Base-by-base conservation (phyloP, 257 asterid species). In the Nicotiana obtusifolia region DNA sequence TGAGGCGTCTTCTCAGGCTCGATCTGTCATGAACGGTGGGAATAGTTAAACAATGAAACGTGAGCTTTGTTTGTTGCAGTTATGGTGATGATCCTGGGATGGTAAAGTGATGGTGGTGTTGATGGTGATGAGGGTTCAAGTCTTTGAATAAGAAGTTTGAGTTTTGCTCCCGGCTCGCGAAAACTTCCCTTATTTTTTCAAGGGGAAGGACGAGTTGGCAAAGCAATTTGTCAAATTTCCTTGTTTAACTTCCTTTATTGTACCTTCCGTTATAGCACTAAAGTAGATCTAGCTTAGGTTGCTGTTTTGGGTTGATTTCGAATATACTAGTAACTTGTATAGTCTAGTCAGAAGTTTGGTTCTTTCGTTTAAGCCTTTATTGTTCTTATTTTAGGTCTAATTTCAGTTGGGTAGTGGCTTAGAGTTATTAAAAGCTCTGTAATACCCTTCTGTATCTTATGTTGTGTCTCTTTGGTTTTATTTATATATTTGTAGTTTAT, bases 171-270 rank as follows among this genome's bases (percentile, higher is more conserved):
- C 11, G 57, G 15, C 78, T 52, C 80, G 52, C 7, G 35, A 10
- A 9, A 66, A 22, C 62, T 82, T 85, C 87, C 86, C 86, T 87
- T 85, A 85, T 87, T 84, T 87, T 87, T 87, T 87, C 90, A 85
- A 66, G 80, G 88, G 90, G 88, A 68, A 84, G 75, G 79, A 49
- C 49, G 83, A 81, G 76, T 84, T 83, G 5, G 68, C 35, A 37
- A 53, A 57, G 76, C 73, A 81, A 31, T 47, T 24, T 44, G 31
- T 80, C 30, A n/a, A 64, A 33, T 64, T 69, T 80, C 65, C 60
- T 62, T 24, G 20, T 5, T 15, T 30, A 15, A 64, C 28, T 15
- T 62, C 49, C 53, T 68, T 37, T n/a, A 37, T 17, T 67, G 47
- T 41, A 8, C 47, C 47, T 41, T 41, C 47, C 47, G 47, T 13